phyloP scores from a whole-genome alignment of 116 monocot species.

The Trichopus zeylanicus region DNA sequence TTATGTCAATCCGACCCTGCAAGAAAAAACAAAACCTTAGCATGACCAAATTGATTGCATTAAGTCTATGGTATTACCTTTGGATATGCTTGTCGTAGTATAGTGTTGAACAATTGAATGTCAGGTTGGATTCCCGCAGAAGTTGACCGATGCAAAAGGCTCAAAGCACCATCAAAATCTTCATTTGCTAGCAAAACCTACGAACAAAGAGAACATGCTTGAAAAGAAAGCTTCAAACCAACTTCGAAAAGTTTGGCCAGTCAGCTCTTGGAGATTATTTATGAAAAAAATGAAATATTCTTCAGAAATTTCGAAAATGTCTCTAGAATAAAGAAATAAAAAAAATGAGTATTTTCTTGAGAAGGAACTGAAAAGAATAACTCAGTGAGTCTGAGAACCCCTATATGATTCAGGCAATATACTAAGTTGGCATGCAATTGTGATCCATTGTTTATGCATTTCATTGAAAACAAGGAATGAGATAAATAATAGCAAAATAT shows the following conservation, averaged over 20 bases:
- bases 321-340: no score
- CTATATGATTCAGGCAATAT: no score
- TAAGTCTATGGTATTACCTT: conserved; percentile 31
- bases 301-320: no score
- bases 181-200: conserved; percentile 51
- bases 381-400: no score
- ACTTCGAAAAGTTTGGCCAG: neutral
- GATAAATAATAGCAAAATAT: neutral
- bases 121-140: conserved; percentile 48
- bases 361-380: no score
- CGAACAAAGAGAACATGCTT: neutral
- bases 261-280: neutral
- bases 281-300: no score
- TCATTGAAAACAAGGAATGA: neutral
- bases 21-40: conserved; percentile 5
- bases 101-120: conserved; percentile 61
- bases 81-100: conserved; percentile 48
- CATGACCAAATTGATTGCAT: neutral
- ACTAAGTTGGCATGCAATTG: no score
- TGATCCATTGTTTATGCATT: no score
- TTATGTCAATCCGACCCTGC: conserved; percentile 64
- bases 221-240: neutral
- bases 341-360: no score
- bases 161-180: conserved; percentile 48
- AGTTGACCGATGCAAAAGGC: conserved; percentile 32